These are phyloP conservation scores for Penicillium pancosmium DNA, from an alignment of 495 filamentous ascomycete genomes.

Conservation along the genomic window DNA sequence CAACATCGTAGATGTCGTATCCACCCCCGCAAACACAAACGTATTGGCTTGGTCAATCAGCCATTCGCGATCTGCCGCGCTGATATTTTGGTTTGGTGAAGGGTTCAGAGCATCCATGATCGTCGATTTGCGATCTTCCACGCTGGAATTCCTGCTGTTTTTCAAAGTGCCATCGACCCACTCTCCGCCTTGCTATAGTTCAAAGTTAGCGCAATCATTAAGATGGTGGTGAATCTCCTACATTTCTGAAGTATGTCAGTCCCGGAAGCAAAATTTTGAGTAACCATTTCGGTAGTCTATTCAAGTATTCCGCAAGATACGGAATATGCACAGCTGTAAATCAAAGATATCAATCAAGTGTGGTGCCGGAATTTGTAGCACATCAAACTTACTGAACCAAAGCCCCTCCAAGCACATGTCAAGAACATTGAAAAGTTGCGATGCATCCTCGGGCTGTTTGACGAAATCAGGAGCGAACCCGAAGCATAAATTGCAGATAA, in stretches of 20 bases:
- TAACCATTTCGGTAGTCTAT: not conserved
- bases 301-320: not conserved
- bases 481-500: not conserved
- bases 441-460: not conserved
- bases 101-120: not conserved
- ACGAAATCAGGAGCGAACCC: not conserved
- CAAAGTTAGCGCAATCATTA: not conserved
- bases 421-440: not conserved
- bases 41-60: conserved; percentile 1
- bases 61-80: not conserved
- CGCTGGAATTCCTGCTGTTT: not conserved
- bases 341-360: not conserved
- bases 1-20: conserved; percentile 4
- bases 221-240: not conserved
- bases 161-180: not conserved
- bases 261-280: not conserved
- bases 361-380: not conserved
- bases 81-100: not conserved
- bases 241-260: not conserved
- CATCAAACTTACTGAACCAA: not conserved
- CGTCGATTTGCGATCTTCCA: not conserved
- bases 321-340: conserved; percentile 1
- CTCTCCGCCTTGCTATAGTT: conserved; percentile 1
- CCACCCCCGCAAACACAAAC: not conserved
- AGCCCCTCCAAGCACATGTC: conserved; percentile 4